Conservation (phyloP, 1,139 yeast species). For the Candida labiduridarum region DNA sequence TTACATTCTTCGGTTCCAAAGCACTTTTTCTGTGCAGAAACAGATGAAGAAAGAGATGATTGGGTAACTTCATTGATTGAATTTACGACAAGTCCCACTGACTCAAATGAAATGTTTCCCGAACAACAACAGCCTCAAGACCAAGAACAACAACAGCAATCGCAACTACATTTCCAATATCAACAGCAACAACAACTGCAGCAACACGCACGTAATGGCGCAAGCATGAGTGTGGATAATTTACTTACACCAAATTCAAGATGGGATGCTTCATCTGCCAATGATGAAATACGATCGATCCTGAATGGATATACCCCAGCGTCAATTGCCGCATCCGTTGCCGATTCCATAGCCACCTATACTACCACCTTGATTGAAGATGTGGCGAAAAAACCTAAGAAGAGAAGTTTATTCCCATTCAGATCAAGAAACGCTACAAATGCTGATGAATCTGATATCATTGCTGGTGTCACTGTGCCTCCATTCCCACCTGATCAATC, state of each 20-base stretch:
- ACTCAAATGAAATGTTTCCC: conserved; percentile 14
- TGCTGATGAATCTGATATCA: not conserved
- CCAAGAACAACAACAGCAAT: not conserved
- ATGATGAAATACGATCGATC: conserved; percentile 19
- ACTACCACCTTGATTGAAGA: conserved; percentile 12
- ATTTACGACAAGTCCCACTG: conserved; percentile 24
- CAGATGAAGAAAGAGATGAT: conserved; percentile 73
- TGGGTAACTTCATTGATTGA: conserved; percentile 71
- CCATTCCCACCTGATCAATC: not conserved
- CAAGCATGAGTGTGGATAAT: conserved; percentile 10
- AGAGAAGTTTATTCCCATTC: conserved; percentile 64
- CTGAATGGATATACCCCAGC: conserved; percentile 6
- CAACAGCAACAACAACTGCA: not conserved
- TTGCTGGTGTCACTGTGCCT: conserved; percentile 1
- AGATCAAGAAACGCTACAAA: conserved; percentile 28
- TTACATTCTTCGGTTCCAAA: conserved; percentile 55
- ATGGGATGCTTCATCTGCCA: conserved; percentile 16
- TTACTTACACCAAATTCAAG: conserved; percentile 16
- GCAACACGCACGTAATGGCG: conserved; percentile 10
- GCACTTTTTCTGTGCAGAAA: conserved; percentile 82
- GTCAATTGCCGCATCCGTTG: conserved; percentile 16
- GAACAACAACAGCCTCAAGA: conserved; percentile 10
- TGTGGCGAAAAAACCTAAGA: conserved; percentile 44
- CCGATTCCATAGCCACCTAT: conserved; percentile 16
- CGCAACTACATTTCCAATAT: not conserved